These are phyloP conservation scores for Mucor piriformis DNA, from an alignment of 371 early-diverging fungal genomes.

Conservation along the genomic window DNA sequence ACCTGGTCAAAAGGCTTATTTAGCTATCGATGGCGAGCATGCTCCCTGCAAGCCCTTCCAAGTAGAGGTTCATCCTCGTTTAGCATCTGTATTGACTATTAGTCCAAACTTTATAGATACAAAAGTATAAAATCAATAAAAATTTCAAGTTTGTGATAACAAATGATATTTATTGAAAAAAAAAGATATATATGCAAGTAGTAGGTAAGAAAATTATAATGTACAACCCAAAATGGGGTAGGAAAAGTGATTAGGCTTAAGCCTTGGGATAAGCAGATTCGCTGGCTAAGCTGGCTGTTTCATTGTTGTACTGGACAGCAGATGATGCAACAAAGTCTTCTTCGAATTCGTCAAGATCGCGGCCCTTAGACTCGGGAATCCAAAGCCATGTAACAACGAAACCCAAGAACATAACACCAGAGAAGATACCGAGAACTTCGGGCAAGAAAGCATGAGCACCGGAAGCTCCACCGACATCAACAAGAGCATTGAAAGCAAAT, in stretches of 20 bases:
- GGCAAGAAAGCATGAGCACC: conserved; percentile 68
- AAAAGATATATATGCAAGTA: background rate
- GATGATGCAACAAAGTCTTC: conserved; percentile 31
- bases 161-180: background rate
- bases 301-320: background rate
- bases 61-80: conserved; percentile 61
- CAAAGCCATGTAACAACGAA: conserved; percentile 51
- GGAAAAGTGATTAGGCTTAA: background rate
- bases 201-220: conserved; percentile 8
- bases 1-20: conserved; percentile 44
- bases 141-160: background rate
- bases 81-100: conserved; percentile 52
- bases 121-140: conserved; percentile 5
- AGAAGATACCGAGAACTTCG: conserved; percentile 68
- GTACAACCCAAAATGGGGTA: conserved; percentile 5
- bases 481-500: conserved; percentile 62
- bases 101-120: conserved; percentile 33
- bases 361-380: conserved; percentile 62
- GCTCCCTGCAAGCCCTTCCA: conserved; percentile 62
- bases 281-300: background rate
- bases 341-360: conserved; percentile 61
- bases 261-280: conserved; percentile 14
- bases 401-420: conserved; percentile 72
- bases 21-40: conserved; percentile 69
- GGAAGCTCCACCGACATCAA: conserved; percentile 55